Conservation (phyloP, 192 early-diverging fungal species). For the Linnemannia schmuckeri region DNA sequence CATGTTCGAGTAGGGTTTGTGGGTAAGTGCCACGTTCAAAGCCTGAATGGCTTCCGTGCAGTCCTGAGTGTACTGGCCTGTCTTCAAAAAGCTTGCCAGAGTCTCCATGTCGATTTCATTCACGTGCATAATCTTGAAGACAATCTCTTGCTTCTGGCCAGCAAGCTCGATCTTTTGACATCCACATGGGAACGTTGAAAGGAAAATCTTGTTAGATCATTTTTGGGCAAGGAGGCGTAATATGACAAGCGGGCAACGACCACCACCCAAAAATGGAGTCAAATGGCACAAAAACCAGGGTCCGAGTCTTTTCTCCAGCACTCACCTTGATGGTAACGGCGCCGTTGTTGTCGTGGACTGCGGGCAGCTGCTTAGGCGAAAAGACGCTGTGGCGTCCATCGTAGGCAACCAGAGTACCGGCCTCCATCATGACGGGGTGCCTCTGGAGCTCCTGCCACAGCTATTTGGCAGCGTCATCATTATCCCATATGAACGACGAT, state of each 20-base stretch:
- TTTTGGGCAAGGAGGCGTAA: neutral
- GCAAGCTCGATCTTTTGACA: neutral
- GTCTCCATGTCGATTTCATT: conserved; percentile 14
- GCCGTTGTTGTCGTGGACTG: conserved; percentile 47
- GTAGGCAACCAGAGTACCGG: conserved; percentile 71
- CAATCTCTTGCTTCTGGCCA: conserved; percentile 21
- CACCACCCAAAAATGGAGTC: neutral
- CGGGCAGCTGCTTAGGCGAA: conserved; percentile 60
- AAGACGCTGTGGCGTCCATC: conserved; percentile 86
- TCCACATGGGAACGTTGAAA: neutral
- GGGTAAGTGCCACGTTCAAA: conserved; percentile 24
- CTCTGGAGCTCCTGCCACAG: conserved; percentile 66
- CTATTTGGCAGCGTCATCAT: conserved; percentile 6
- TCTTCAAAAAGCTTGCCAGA: conserved; percentile 16
- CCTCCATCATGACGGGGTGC: conserved; percentile 62
- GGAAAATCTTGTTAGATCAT: conserved; percentile 5
- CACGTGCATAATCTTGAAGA: conserved; percentile 27
- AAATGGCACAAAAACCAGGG: neutral
- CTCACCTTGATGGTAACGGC: conserved; percentile 66
- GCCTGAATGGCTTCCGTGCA: conserved; percentile 34
- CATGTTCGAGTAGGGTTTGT: conserved; percentile 29
- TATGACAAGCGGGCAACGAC: neutral
- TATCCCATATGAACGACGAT: neutral
- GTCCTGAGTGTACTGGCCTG: conserved; percentile 11
- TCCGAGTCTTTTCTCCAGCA: neutral